phyloP scores from a whole-genome alignment of 2,329 filamentous ascomycete species.

The Septoria petroselini region DNA sequence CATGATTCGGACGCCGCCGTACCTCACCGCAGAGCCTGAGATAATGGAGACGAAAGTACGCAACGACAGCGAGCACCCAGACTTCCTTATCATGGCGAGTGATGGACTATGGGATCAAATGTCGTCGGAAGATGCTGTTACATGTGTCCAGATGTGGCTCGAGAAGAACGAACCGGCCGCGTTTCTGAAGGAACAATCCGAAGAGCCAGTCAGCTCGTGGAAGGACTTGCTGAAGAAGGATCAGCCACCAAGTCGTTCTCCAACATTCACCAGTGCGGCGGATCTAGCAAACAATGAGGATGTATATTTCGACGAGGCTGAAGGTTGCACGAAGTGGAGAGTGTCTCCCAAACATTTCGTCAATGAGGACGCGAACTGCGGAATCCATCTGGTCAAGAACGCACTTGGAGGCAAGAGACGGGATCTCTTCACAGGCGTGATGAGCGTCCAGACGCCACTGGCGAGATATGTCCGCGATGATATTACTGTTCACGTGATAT shows the following conservation, averaged over 20 bases:
- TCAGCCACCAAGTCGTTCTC: conserved; percentile 1
- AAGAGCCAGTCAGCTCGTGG: conserved; percentile 3
- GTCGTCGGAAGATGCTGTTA: conserved; percentile 36
- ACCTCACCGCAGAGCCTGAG: conserved; percentile 65
- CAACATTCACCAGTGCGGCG: conserved; percentile 15
- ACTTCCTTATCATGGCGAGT: conserved; percentile 64
- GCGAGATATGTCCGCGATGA: conserved; percentile 49
- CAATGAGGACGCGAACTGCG: conserved; percentile 51
- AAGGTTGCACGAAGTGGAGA: conserved; percentile 42
- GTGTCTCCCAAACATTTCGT: conserved; percentile 46
- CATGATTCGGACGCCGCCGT: conserved; percentile 56
- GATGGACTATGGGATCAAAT: conserved; percentile 59
- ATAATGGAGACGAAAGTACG: conserved; percentile 57
- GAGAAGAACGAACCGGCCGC: conserved; percentile 37
- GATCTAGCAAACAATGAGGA: conserved; percentile 34
- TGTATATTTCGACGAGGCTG: conserved; percentile 38
- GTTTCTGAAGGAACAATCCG: conserved; percentile 22
- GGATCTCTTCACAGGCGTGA: conserved; percentile 41
- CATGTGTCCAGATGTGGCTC: conserved; percentile 56
- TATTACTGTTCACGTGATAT: conserved; percentile 52
- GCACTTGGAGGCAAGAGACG: conserved; percentile 51
- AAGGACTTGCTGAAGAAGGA: conserved; percentile 11
- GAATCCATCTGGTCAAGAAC: conserved; percentile 53
- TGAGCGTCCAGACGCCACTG: conserved; percentile 38
- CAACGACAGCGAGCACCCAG: conserved; percentile 40